Conservation (phyloP, 306 rosid genomes). For the Medicago arabica region DNA sequence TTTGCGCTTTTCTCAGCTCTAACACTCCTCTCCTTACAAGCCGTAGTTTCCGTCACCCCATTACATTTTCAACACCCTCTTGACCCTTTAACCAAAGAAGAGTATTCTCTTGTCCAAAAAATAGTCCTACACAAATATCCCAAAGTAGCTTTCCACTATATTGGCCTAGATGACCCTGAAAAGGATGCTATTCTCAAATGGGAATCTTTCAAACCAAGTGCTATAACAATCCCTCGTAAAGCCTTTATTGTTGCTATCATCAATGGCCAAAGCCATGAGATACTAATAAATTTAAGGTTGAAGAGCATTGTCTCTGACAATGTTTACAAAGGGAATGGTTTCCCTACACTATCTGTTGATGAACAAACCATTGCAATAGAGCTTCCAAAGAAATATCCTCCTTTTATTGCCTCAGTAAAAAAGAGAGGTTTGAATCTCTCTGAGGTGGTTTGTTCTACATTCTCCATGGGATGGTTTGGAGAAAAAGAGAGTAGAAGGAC, state of each 20-base stretch:
- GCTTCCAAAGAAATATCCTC: constrained; percentile 40
- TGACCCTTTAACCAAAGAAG: constrained; percentile 43
- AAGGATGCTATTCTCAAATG: not conserved
- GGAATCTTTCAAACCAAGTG: not conserved
- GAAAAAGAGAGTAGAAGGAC: constrained; percentile 30
- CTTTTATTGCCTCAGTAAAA: constrained; percentile 38
- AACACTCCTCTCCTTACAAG: constrained; percentile 11
- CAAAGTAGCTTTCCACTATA: not conserved
- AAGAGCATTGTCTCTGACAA: constrained; percentile 41
- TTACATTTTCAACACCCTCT: constrained; percentile 42
- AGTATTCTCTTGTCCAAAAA: constrained; percentile 31
- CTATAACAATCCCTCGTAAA: constrained; percentile 33
- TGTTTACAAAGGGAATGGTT: constrained; percentile 35
- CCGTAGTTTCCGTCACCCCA: not conserved
- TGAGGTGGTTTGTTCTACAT: constrained; percentile 45
- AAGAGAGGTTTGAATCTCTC: constrained; percentile 52
- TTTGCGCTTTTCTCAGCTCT: not conserved
- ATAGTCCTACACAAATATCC: constrained; percentile 42
- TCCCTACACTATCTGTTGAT: constrained; percentile 29
- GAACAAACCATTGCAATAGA: constrained; percentile 37
- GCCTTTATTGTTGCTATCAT: constrained; percentile 29
- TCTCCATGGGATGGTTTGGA: constrained; percentile 48
- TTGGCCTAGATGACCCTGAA: constrained; percentile 28
- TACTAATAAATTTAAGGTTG: constrained; percentile 31
- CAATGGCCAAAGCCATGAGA: constrained; percentile 38